Base-by-base conservation (phyloP, 148 eudicot species). In the Limonium bicolor region DNA sequence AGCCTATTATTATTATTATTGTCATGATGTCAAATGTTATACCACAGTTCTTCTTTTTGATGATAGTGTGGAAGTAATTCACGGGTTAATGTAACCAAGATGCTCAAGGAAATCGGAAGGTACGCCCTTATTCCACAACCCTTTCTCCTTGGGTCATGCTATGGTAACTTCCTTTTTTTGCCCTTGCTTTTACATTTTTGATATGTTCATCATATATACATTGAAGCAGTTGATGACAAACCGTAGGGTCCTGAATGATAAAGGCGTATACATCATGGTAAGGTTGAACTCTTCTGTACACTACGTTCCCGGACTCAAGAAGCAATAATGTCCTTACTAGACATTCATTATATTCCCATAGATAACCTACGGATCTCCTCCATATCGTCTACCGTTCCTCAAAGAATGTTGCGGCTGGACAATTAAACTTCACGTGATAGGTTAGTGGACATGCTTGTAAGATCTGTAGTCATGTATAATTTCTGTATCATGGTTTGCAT, bases 161-260 rank as follows among this genome's bases (percentile, higher is more conserved):
- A 21, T 13, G 21, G 22, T 24, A 3, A 5, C 42, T 4, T 9
- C 42, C 7, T 48, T 51, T 27, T 15, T 23, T 12, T 19, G 27
- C 16, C 48, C 23, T 40, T 44, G 24, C 37, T 50, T 65, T 72
- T 70, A 43, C 54, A 53, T 51, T 58, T 64, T 81, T 59, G 61
- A 71, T 71, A 39, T 62, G 41, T 69, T 58, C 44, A 52, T 62
- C 59, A 61, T 56, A 56, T 72, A 74, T 77, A n/a, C n/a, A n/a
- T n/a, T 85, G 72, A 86, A 74, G 92, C 81, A 74, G 78, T 72
- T 80, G 65, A 71, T 85, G 82, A 60, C 71, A 77, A 76, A 78
- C 84, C 76, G 66, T 76, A 86, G 96, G 96, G 96, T 82, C 41
- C 94, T 82, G 60, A 78, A 86, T 77, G 84, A 82, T 39, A 66